phyloP scores from a whole-genome alignment of 2,329 filamentous ascomycete genomes.

The Ophiostoma ulmi region DNA sequence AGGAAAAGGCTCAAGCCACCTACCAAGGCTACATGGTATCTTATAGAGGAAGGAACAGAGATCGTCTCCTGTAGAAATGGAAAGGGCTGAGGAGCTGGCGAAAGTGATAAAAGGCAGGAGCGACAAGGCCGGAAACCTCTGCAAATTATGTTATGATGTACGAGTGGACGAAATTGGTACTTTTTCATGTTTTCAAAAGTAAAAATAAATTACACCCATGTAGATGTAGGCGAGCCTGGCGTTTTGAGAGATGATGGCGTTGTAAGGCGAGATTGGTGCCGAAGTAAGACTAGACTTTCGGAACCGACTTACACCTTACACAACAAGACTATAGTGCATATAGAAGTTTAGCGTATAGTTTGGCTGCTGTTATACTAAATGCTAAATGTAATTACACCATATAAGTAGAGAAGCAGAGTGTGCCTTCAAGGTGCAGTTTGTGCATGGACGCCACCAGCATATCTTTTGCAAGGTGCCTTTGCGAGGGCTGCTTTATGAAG shows the following conservation, averaged over 20 bases:
- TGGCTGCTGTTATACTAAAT: neutral
- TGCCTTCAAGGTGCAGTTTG: no score
- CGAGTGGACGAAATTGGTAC: neutral
- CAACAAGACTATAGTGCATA: neutral
- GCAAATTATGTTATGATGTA: neutral
- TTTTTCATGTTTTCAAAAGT: neutral
- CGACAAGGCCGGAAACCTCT: neutral
- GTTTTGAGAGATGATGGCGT: neutral
- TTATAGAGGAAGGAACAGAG: neutral
- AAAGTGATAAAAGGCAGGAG: neutral
- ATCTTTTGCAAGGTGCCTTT: no score
- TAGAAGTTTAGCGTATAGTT: neutral
- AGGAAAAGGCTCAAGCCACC: neutral
- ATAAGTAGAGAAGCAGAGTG: no score
- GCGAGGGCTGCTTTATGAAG: no score
- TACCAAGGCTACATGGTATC: neutral
- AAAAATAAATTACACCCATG: neutral
- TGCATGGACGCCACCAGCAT: neutral
- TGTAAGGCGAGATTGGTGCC: neutral
- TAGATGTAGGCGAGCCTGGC: neutral
- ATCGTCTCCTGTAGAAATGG: neutral
- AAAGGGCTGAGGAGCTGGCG: neutral
- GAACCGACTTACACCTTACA: neutral
- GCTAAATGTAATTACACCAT: neutral
- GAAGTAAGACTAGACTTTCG: neutral